Percentiles rank a stretch among this genome's conserved stretches.
Conservation (phyloP, 2,329 filamentous ascomycete genomes). For the Monosporascus sp. region DNA sequence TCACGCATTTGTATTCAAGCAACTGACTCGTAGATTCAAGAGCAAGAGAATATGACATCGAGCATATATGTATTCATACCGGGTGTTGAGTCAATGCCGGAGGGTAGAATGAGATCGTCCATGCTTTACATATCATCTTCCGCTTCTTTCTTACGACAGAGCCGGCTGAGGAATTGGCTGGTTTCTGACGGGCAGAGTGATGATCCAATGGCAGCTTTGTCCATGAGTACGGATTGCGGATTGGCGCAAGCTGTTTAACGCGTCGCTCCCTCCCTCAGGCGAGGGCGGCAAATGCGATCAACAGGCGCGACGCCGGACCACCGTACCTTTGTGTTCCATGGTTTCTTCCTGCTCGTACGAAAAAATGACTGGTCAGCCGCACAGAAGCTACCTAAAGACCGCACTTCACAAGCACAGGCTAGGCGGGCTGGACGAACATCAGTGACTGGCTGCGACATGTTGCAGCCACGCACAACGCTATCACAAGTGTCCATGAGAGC, state of each 20-base stretch:
- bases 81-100: background rate
- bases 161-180: background rate
- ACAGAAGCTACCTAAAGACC: slow-evolving; percentile 18
- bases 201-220: background rate
- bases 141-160: background rate
- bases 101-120: background rate
- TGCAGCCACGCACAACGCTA: slow-evolving; percentile 22
- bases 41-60: background rate
- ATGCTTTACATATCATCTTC: background rate
- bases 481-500: slow-evolving; percentile 14
- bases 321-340: slow-evolving; percentile 22
- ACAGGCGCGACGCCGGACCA: slow-evolving; percentile 13
- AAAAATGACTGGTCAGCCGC: slow-evolving; percentile 16
- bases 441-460: slow-evolving; percentile 28
- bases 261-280: background rate
- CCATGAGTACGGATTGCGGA: background rate
- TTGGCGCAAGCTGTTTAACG: background rate
- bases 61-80: background rate
- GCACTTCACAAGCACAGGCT: background rate
- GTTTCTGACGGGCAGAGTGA: background rate
- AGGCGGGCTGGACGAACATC: slow-evolving; percentile 18
- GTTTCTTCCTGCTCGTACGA: slow-evolving; percentile 8
- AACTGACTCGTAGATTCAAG: background rate
- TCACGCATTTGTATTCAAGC: background rate
- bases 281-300: slow-evolving; percentile 13